Evolutionary conservation across 768 basidiomycete genomes (phyloP), one percentile per base, ranked within the genome.

Genomic region (Gelatoporia subvermispora): DNA sequence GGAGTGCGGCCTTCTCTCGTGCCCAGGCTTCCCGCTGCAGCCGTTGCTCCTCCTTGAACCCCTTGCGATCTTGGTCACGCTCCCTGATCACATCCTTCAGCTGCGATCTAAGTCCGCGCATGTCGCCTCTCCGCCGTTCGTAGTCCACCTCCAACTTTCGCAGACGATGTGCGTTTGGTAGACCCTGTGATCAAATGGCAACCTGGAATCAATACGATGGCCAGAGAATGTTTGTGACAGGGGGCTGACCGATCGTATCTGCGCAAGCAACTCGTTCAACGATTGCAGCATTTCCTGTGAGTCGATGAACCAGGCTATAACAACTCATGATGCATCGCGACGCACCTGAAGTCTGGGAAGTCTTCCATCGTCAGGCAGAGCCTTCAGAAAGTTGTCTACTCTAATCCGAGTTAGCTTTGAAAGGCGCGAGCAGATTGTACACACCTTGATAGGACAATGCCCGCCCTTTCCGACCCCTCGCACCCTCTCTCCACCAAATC

Each of bases 41-140:
- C 3, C 11, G 25, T 15, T 40, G 43, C 45, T 53, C 47, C 2
- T 21, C 48, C 2, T 35, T 21, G 3, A 51, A 8, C 18, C 31
- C 38, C 41, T 43, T 36, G 5, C 45, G 50, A 28, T 52, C 48
- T 1, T 40, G 23, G n/a, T 58, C 48, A 18, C 48, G 53, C 4
- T 40, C 36, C 16, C 51, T 47, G 8, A 35, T 34, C 13, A 24
- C 41, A 2, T 49, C 39, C 36, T 47, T 51, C 3, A 40, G 41
- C 13, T 49, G 39, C 40, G 46, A 35, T 10, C 10, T 42, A 11
- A 50, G 23, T 17, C 45, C 43, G 31, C 36, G 45, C 16, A 24
- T 23, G 25, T 16, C 18, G 41, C 9, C 15, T 5, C 17, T 23
- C 2, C 17, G 23, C 10, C 16, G 23, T n/a, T 49, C 48, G 9